A percentile compares a stretch with the other conserved stretches of the same genome.
Conservation (phyloP, 768 basidiomycete genomes). For the Termitomyces sp. region DNA sequence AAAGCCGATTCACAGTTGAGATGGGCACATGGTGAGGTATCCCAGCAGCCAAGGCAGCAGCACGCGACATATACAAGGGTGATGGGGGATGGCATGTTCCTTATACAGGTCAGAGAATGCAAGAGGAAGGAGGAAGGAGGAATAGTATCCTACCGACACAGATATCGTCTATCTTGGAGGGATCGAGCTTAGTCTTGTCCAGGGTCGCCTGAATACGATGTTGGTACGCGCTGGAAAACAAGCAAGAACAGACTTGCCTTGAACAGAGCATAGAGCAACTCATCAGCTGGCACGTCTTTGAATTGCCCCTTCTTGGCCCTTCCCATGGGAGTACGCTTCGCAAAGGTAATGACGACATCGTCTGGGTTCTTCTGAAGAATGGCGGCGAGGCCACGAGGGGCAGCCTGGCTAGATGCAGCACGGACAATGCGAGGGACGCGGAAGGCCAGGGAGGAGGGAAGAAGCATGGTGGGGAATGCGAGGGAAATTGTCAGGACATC, state of each 20-base stretch:
- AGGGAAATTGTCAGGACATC: background rate
- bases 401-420: slow-evolving; percentile 30
- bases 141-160: slow-evolving; percentile 70
- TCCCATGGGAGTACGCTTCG: slow-evolving; percentile 85
- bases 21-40: slow-evolving; percentile 86
- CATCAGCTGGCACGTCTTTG: slow-evolving; percentile 84
- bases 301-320: slow-evolving; percentile 88
- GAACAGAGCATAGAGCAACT: slow-evolving; percentile 77
- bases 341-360: slow-evolving; percentile 88
- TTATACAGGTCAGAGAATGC: slow-evolving; percentile 42
- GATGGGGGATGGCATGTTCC: slow-evolving; percentile 83
- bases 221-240: background rate
- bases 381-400: slow-evolving; percentile 41
- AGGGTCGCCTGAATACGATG: slow-evolving; percentile 49
- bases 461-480: slow-evolving; percentile 7
- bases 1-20: slow-evolving; percentile 87
- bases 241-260: slow-evolving; percentile 38
- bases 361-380: slow-evolving; percentile 67
- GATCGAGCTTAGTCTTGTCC: slow-evolving; percentile 60
- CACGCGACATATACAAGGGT: slow-evolving; percentile 76
- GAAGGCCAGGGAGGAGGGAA: slow-evolving; percentile 14
- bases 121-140: background rate
- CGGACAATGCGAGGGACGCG: slow-evolving; percentile 21
- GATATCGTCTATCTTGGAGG: slow-evolving; percentile 72
- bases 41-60: slow-evolving; percentile 83